These are phyloP conservation scores for Pseudotulostoma volvatum DNA, from an alignment of 495 filamentous ascomycete species.

Conservation along the genomic window DNA sequence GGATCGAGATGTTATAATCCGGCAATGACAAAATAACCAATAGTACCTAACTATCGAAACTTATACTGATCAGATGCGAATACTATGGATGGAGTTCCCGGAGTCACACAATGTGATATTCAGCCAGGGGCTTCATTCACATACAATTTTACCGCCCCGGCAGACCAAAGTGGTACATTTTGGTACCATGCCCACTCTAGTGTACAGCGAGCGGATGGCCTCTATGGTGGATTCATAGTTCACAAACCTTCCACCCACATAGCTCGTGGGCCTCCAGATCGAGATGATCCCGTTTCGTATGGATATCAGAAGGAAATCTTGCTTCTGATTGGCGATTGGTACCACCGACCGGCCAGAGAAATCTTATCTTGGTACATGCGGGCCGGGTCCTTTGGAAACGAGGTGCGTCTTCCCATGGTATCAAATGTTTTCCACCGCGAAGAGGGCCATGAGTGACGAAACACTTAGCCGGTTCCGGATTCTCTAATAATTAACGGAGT, in stretches of 20 bases:
- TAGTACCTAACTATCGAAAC: not conserved
- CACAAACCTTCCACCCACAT: constrained; percentile 33
- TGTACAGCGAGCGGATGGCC: constrained; percentile 55
- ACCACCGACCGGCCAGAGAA: constrained; percentile 25
- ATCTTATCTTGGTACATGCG: constrained; percentile 31
- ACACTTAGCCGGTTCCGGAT: constrained; percentile 37
- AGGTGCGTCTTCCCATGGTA: constrained; percentile 23
- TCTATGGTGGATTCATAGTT: constrained; percentile 55
- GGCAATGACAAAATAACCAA: too few species aligned
- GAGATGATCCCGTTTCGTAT: constrained; percentile 3
- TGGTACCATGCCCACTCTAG: constrained; percentile 68
- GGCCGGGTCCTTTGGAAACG: constrained; percentile 29
- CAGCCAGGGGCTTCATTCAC: constrained; percentile 44
- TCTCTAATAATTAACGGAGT: constrained; percentile 34
- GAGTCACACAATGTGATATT: constrained; percentile 51
- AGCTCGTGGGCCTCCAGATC: not conserved
- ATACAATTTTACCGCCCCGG: constrained; percentile 63
- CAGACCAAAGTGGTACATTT: constrained; percentile 58
- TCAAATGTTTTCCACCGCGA: too few species aligned
- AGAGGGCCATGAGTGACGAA: too few species aligned
- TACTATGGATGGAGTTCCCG: constrained; percentile 55
- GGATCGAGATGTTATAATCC: too few species aligned
- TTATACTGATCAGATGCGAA: constrained; percentile 12
- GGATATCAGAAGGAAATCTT: constrained; percentile 25
- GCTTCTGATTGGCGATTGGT: constrained; percentile 38